These are phyloP conservation scores for Candida ficus DNA, from an alignment of 805 yeast species.

Conservation along the genomic window DNA sequence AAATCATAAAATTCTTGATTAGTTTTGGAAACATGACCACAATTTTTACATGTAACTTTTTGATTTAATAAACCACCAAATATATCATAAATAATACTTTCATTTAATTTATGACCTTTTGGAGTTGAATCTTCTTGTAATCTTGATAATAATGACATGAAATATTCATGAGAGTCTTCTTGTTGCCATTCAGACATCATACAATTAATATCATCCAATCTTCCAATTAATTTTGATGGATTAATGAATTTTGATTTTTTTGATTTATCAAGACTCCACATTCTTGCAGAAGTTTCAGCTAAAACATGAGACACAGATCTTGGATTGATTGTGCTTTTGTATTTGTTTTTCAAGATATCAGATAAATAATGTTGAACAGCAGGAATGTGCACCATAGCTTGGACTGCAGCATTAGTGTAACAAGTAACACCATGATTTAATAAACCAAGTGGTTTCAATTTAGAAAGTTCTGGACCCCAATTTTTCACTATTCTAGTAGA, in stretches of 20 bases:
- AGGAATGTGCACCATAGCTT: constrained; percentile 85
- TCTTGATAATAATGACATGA: constrained; percentile 84
- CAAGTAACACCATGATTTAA: constrained; percentile 94
- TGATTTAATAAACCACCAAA: constrained; percentile 91
- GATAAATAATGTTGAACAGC: constrained; percentile 79
- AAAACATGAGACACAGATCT: constrained; percentile 60
- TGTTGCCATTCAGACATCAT: constrained; percentile 98
- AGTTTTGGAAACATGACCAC: constrained; percentile 81
- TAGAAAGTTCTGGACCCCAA: constrained; percentile 53
- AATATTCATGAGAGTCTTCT: constrained; percentile 96
- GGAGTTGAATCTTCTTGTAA: constrained; percentile 93
- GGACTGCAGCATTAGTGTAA: constrained; percentile 93
- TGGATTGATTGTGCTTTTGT: constrained; percentile 39
- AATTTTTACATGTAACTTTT: constrained; percentile 73
- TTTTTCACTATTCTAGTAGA: constrained; percentile 60
- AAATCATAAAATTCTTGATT: constrained; percentile 92
- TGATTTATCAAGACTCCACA: constrained; percentile 56
- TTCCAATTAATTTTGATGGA: constrained; percentile 67
- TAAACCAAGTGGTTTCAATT: constrained; percentile 59
- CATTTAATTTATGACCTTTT: constrained; percentile 74
- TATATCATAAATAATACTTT: constrained; percentile 82
- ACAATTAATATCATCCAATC: constrained; percentile 81
- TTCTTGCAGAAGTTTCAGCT: constrained; percentile 62
- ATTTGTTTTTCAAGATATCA: constrained; percentile 55
- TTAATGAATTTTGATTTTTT: constrained; percentile 46